Evolutionary conservation across 2,329 filamentous ascomycete species (phyloP).

Genomic region (Aspergillus texensis): DNA sequence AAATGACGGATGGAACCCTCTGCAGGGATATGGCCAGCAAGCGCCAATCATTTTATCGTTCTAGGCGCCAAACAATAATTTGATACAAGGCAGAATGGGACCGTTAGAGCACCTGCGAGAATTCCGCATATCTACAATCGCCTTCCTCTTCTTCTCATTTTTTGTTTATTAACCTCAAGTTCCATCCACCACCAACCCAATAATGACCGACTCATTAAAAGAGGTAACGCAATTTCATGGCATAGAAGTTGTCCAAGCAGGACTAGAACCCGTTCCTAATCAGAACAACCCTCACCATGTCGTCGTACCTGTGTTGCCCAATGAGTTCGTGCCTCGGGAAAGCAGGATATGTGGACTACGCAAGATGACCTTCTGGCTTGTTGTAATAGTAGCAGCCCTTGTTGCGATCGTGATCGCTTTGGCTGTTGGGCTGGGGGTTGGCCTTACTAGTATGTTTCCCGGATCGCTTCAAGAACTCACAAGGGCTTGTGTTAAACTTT

Average conservation of each 20-base stretch:
- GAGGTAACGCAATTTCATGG: not conserved
- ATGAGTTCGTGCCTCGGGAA: not conserved
- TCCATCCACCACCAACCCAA: not conserved
- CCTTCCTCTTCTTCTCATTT: not conserved
- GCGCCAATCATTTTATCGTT: too few relatives aligned
- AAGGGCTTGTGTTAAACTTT: not conserved
- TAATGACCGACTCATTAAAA: not conserved
- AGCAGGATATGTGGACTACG: not conserved
- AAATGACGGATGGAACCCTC: too few relatives aligned
- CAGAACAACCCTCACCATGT: not conserved
- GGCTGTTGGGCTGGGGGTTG: slow-evolving; percentile 4
- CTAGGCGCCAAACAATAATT: not conserved
- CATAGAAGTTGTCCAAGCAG: not conserved
- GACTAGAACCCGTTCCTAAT: not conserved
- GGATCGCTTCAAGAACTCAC: not conserved
- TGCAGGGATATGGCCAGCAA: too few relatives aligned
- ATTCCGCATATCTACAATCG: not conserved
- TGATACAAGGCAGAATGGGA: not conserved
- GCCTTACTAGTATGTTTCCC: not conserved
- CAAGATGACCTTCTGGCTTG: not conserved
- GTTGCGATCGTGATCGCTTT: not conserved
- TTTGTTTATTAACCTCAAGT: not conserved
- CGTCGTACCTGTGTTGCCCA: not conserved
- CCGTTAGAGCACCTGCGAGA: too few relatives aligned
- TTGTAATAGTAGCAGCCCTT: not conserved